Conservation (phyloP, 2,329 filamentous ascomycete genomes). For the Knoxdaviesia proteae region DNA sequence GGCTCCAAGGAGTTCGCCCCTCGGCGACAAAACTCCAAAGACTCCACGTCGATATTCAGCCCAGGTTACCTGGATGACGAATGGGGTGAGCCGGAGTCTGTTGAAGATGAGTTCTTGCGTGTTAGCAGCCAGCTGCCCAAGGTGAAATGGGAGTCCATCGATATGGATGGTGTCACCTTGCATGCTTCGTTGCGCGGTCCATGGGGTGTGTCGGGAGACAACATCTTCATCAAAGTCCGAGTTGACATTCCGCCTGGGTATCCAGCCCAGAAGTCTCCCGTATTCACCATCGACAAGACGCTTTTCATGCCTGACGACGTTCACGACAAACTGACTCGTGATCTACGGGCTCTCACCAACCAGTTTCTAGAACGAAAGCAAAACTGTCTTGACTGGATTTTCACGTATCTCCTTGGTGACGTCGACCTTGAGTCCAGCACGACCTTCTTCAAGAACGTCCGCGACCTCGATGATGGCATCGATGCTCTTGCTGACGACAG, state of each 20-base stretch:
- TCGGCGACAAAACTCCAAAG: conserved; percentile 28
- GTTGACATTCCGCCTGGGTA: conserved; percentile 39
- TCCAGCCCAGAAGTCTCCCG: conserved; percentile 33
- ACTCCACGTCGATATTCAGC: conserved; percentile 25
- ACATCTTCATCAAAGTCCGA: conserved; percentile 40
- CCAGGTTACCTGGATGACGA: conserved; percentile 28
- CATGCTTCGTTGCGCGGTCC: conserved; percentile 34
- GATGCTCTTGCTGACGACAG: conserved; percentile 49
- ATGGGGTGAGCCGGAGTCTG: conserved; percentile 39
- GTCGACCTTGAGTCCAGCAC: conserved; percentile 38
- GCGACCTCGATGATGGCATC: conserved; percentile 37
- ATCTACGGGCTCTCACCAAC: conserved; percentile 23
- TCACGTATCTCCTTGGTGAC: conserved; percentile 43
- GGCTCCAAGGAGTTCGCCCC: conserved; percentile 16
- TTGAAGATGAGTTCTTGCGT: conserved; percentile 44
- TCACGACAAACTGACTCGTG: conserved; percentile 17
- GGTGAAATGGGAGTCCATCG: conserved; percentile 41
- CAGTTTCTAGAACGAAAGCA: conserved; percentile 35
- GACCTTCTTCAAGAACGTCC: conserved; percentile 40
- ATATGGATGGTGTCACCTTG: conserved; percentile 38
- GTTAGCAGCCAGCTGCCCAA: conserved; percentile 41
- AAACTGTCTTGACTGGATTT: conserved; percentile 40
- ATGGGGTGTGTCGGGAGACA: conserved; percentile 34
- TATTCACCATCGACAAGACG: conserved; percentile 39
- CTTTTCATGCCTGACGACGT: conserved; percentile 38